Evolutionary conservation across 768 basidiomycete species (phyloP).

Genomic region (Boletus sensibilis): DNA sequence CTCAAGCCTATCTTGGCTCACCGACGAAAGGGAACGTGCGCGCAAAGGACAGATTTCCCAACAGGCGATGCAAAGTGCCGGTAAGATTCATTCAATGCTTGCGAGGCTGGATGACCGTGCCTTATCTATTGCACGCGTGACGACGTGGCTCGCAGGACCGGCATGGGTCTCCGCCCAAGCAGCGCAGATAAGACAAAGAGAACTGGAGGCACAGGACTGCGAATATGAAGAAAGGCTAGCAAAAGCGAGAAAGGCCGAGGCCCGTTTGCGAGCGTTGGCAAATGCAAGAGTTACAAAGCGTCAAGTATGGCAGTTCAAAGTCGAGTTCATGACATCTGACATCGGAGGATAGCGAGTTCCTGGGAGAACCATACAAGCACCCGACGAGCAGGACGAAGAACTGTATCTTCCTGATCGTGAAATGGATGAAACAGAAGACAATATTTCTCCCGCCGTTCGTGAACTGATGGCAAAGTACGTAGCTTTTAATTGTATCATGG

Average conservation of each 20-base stretch:
- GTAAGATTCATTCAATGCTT: constrained; percentile 14
- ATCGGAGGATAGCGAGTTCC: constrained; percentile 25
- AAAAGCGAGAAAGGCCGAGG: constrained; percentile 63
- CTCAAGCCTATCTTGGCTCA: constrained; percentile 71
- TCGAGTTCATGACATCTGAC: constrained; percentile 3
- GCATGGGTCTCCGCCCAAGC: constrained; percentile 80
- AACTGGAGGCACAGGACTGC: constrained; percentile 64
- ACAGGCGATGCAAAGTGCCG: constrained; percentile 22
- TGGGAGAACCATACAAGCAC: constrained; percentile 11
- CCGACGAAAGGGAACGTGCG: constrained; percentile 67
- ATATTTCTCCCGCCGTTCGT: constrained; percentile 74
- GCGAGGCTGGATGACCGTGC: constrained; percentile 21
- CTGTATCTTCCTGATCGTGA: constrained; percentile 67
- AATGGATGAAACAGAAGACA: constrained; percentile 39
- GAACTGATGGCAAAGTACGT: constrained; percentile 78
- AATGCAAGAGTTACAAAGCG: constrained; percentile 60
- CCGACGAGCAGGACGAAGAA: constrained; percentile 53
- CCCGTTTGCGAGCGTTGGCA: constrained; percentile 49
- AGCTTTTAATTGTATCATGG: not conserved
- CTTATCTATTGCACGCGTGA: constrained; percentile 6
- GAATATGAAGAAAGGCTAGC: constrained; percentile 62
- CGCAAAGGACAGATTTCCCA: constrained; percentile 60
- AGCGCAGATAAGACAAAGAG: constrained; percentile 56
- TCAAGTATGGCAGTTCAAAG: constrained; percentile 41
- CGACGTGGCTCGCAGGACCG: constrained; percentile 40